Evolutionary conservation across 2,329 filamentous ascomycete species (phyloP).

Genomic region (Aurifilum marmelostoma): DNA sequence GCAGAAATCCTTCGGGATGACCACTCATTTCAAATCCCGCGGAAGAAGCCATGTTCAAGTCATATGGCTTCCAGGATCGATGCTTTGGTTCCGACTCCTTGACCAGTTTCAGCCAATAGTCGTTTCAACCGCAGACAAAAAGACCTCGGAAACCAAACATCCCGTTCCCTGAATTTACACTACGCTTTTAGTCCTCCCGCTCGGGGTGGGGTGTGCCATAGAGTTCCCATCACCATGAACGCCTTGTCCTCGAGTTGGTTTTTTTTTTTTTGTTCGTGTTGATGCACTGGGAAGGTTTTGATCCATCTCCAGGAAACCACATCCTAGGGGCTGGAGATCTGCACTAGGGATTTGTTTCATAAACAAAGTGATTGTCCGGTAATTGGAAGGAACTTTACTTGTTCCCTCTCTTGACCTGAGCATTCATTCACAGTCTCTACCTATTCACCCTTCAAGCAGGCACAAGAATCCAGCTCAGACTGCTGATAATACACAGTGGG

Average conservation of each 20-base stretch:
- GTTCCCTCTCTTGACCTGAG: background rate
- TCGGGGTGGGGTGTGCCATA: too few relatives aligned
- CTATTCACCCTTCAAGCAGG: background rate
- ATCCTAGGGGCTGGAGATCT: background rate
- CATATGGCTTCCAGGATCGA: background rate
- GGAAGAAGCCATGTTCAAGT: background rate
- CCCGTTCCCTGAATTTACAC: conserved; percentile 9
- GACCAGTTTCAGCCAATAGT: conserved; percentile 8
- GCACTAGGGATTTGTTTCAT: conserved; percentile 7
- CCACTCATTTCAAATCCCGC: background rate
- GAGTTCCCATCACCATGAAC: background rate
- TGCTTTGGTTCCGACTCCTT: background rate
- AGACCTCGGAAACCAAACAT: conserved; percentile 14
- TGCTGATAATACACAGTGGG: background rate
- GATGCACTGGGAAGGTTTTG: background rate
- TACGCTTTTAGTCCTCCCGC: conserved; percentile 1
- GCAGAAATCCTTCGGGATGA: conserved; percentile 1
- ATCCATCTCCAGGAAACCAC: background rate
- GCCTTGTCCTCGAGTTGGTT: background rate
- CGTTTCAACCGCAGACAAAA: conserved; percentile 6
- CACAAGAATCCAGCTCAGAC: background rate
- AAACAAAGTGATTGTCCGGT: conserved; percentile 6
- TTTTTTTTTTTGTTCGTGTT: background rate
- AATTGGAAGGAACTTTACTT: too few relatives aligned
- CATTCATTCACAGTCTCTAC: background rate